Evolutionary conservation across 352 stramenopile genomes (phyloP).

Genomic region (Globisporangium megalacanthum): DNA sequence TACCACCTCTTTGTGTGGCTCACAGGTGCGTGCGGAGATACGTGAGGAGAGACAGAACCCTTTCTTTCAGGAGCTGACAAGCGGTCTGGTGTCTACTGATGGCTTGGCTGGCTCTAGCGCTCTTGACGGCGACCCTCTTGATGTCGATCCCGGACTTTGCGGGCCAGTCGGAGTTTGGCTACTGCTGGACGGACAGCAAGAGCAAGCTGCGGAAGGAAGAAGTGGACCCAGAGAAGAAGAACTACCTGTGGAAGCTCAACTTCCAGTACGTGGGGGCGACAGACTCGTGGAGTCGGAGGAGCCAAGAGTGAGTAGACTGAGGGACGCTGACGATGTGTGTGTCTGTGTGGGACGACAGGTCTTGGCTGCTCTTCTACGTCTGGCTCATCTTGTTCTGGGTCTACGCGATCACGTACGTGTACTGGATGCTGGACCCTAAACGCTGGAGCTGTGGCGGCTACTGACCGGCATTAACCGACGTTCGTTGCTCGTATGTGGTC

Average conservation of each 20-base stretch:
- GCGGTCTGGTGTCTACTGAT: too few species aligned
- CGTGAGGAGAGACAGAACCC: neutral
- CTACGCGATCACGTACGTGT: slow-evolving; percentile 68
- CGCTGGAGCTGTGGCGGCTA: slow-evolving; percentile 3
- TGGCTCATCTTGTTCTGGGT: slow-evolving; percentile 86
- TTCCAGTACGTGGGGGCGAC: slow-evolving; percentile 46
- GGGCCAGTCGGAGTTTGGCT: slow-evolving; percentile 75
- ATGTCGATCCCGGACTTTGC: slow-evolving; percentile 68
- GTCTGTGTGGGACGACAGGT: slow-evolving; percentile 23
- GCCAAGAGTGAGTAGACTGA: neutral
- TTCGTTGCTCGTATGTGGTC: too few species aligned
- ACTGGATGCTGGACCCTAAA: slow-evolving; percentile 4
- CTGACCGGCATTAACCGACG: too few species aligned
- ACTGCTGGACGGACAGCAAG: slow-evolving; percentile 78
- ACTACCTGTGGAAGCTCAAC: slow-evolving; percentile 80
- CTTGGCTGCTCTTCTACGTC: slow-evolving; percentile 83
- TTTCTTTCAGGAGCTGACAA: neutral
- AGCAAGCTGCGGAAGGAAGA: slow-evolving; percentile 36
- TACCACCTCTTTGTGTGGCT: slow-evolving; percentile 84
- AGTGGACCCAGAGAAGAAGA: slow-evolving; percentile 27
- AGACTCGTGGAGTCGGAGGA: neutral
- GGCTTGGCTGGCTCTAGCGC: slow-evolving; percentile 19
- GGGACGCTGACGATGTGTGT: neutral
- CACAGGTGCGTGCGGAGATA: slow-evolving; percentile 29
- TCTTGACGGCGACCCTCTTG: slow-evolving; percentile 62